Percentiles rank a stretch among this genome's conserved stretches.
Conservation (phyloP, 257 asterid species). For the Solanum ossicruentum region DNA sequence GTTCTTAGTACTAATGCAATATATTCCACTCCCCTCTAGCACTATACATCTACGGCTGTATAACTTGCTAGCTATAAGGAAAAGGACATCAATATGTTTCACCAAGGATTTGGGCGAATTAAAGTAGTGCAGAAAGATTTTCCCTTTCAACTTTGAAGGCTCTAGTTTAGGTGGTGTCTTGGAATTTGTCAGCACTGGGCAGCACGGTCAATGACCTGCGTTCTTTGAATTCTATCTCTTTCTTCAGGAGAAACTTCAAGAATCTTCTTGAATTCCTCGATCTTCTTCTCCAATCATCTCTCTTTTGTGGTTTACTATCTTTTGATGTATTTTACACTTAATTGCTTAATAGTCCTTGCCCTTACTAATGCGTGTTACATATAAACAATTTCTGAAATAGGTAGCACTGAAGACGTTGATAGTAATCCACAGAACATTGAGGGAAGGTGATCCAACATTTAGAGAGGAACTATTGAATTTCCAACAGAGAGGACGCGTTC, state of each 20-base stretch:
- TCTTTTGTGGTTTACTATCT: neutral
- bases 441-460: slow-evolving; percentile 93
- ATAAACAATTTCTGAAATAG: slow-evolving; percentile 15
- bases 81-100: neutral
- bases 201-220: slow-evolving; percentile 93
- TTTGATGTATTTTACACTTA: neutral
- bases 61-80: neutral
- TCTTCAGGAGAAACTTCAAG: slow-evolving; percentile 56
- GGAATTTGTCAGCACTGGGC: neutral
- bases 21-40: neutral
- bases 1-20: neutral
- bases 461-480: slow-evolving; percentile 74
- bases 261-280: slow-evolving; percentile 52
- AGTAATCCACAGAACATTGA: slow-evolving; percentile 69
- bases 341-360: neutral
- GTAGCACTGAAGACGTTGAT: slow-evolving; percentile 83
- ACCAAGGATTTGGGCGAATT: neutral
- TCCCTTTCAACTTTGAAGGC: neutral
- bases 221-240: slow-evolving; percentile 66
- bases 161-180: neutral
- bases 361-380: neutral
- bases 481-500: slow-evolving; percentile 73
- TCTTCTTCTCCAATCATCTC: slow-evolving; percentile 32
- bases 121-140: neutral
- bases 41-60: neutral